Evolutionary conservation across 768 basidiomycete species (phyloP).

Genomic region (Goffeauzyma gilvescens): DNA sequence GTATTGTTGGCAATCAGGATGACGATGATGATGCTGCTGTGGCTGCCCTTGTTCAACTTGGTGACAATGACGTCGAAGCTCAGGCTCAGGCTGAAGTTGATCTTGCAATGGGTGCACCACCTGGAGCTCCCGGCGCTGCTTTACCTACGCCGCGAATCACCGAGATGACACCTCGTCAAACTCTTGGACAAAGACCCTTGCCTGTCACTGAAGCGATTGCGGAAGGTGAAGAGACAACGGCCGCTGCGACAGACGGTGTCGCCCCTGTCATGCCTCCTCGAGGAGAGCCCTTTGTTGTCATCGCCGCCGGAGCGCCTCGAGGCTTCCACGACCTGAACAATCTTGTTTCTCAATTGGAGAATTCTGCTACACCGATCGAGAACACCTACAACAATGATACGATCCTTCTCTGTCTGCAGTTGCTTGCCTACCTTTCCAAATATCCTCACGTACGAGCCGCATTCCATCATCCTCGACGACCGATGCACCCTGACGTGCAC

Average conservation of each 20-base stretch:
- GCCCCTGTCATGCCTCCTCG: not conserved
- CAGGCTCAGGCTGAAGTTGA: slow-evolving; percentile 12
- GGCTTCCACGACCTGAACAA: slow-evolving; percentile 28
- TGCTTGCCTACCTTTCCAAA: slow-evolving; percentile 89
- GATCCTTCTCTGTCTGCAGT: slow-evolving; percentile 70
- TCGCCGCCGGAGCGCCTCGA: slow-evolving; percentile 30
- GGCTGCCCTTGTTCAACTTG: slow-evolving; percentile 20
- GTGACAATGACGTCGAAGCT: slow-evolving; percentile 19
- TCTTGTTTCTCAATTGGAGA: slow-evolving; percentile 17
- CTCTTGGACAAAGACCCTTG: not conserved
- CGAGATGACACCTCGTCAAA: slow-evolving; percentile 11
- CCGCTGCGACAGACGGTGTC: not conserved
- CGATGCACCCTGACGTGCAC: slow-evolving; percentile 29
- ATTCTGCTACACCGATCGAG: slow-evolving; percentile 5
- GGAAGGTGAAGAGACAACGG: not conserved
- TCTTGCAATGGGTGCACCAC: slow-evolving; percentile 13
- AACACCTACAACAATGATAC: slow-evolving; percentile 69
- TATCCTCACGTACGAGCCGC: slow-evolving; percentile 93
- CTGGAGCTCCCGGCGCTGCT: slow-evolving; percentile 9
- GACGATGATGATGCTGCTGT: slow-evolving; percentile 12
- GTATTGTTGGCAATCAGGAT: slow-evolving; percentile 9
- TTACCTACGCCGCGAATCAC: slow-evolving; percentile 6
- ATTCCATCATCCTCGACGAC: slow-evolving; percentile 57
- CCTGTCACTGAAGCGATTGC: not conserved
- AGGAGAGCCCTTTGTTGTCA: slow-evolving; percentile 9